phyloP scores from a whole-genome alignment of 169 alveolate genomes.

The Plasmodium yoelii region DNA sequence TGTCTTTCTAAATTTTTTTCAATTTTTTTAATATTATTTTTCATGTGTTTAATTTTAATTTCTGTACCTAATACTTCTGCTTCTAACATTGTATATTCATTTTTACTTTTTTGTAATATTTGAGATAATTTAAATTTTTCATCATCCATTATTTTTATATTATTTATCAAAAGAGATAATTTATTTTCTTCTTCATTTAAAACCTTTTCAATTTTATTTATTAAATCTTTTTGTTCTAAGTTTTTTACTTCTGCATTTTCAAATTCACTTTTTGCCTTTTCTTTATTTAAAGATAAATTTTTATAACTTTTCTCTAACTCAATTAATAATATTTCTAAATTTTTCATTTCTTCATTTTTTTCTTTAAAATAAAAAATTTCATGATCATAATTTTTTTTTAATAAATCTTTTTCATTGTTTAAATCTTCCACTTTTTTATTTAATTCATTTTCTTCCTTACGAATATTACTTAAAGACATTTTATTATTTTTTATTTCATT shows the following conservation, averaged over 20 bases:
- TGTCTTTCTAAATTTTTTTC: constrained; percentile 75
- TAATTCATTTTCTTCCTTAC: constrained; percentile 9
- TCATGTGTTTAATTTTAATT: constrained; percentile 71
- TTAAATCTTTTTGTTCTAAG: constrained; percentile 38
- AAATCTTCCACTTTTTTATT: neutral
- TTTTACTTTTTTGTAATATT: constrained; percentile 44
- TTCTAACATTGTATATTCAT: constrained; percentile 36
- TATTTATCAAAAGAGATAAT: neutral
- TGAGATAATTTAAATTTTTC: constrained; percentile 51
- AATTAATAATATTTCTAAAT: constrained; percentile 10
- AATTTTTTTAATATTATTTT: constrained; percentile 40
- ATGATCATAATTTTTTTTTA: constrained; percentile 35
- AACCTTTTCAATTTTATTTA: constrained; percentile 37
- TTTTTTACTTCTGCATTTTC: constrained; percentile 30
- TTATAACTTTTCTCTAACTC: constrained; percentile 15
- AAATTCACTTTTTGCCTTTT: constrained; percentile 38
- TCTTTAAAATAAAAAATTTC: constrained; percentile 29
- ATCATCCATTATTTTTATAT: constrained; percentile 53
- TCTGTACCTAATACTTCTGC: constrained; percentile 65
- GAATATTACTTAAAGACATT: constrained; percentile 13
- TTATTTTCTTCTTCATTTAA: constrained; percentile 23
- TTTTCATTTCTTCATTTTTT: constrained; percentile 44
- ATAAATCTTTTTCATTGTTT: constrained; percentile 6
- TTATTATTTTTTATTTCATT: constrained; percentile 22
- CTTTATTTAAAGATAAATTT: neutral